phyloP scores from a whole-genome alignment of 768 basidiomycete genomes.

The Lactarius tabidus region DNA sequence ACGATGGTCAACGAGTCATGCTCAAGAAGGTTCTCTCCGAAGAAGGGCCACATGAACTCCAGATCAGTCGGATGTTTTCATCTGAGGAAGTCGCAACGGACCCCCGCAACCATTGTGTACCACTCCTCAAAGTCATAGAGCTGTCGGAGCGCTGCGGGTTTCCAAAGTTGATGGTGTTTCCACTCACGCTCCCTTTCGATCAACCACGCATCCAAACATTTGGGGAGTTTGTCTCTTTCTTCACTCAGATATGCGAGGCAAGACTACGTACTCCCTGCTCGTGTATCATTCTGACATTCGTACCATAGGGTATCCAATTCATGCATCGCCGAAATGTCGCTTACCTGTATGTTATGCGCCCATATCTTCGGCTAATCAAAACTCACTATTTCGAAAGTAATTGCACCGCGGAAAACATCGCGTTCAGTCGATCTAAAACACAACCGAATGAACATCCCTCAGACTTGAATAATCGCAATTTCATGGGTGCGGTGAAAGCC shows the following conservation, averaged over 20 bases:
- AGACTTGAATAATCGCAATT: slow-evolving; percentile 10
- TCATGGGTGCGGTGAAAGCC: slow-evolving; percentile 27
- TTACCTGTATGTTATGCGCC: slow-evolving; percentile 31
- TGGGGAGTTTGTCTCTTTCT: slow-evolving; percentile 28
- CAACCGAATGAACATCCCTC: slow-evolving; percentile 33
- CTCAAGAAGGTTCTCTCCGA: slow-evolving; percentile 31
- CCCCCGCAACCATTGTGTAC: slow-evolving; percentile 31
- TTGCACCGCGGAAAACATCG: slow-evolving; percentile 25
- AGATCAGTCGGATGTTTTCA: slow-evolving; percentile 31
- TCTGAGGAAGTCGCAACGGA: neutral
- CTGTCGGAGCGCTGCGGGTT: neutral
- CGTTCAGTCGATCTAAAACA: slow-evolving; percentile 30
- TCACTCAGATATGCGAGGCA: slow-evolving; percentile 26
- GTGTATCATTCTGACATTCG: too few species aligned
- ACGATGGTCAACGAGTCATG: slow-evolving; percentile 31
- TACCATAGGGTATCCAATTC: slow-evolving; percentile 27
- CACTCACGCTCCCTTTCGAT: slow-evolving; percentile 28
- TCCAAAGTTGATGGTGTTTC: slow-evolving; percentile 27
- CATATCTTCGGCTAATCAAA: neutral
- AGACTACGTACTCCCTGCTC: too few species aligned
- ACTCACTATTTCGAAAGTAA: neutral
- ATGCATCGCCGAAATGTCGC: slow-evolving; percentile 29
- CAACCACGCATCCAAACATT: slow-evolving; percentile 27
- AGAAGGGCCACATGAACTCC: slow-evolving; percentile 28
- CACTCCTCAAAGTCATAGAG: too few species aligned